phyloP scores from a whole-genome alignment of 2,329 filamentous ascomycete genomes.

The Penicillium sp. region DNA sequence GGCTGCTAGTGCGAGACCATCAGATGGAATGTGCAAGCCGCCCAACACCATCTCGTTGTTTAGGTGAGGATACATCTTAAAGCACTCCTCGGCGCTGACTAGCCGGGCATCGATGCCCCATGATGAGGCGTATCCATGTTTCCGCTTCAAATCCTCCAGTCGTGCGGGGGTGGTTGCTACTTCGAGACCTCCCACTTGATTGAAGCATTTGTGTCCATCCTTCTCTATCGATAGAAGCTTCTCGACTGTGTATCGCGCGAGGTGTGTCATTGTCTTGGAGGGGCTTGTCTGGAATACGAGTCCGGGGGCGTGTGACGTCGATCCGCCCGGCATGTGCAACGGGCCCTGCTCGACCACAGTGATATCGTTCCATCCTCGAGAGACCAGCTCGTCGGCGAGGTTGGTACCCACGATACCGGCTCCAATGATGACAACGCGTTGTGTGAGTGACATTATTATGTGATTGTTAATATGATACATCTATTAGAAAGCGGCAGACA shows the following conservation, averaged over 20 bases:
- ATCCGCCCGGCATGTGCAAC: conserved; percentile 61
- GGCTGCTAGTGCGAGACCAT: conserved; percentile 61
- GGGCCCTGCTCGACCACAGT: conserved; percentile 65
- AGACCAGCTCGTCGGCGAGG: conserved; percentile 62
- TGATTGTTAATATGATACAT: background rate
- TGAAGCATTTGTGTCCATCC: conserved; percentile 54
- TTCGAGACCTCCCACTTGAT: conserved; percentile 62
- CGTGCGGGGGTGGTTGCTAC: conserved; percentile 60
- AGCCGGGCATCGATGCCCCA: conserved; percentile 60
- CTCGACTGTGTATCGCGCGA: conserved; percentile 62
- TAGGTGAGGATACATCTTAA: conserved; percentile 54
- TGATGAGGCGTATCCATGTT: conserved; percentile 59
- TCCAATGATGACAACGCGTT: conserved; percentile 59
- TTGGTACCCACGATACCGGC: conserved; percentile 65
- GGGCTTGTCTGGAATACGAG: conserved; percentile 62
- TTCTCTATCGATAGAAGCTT: conserved; percentile 56
- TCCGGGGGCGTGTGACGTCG: conserved; percentile 64
- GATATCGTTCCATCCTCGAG: conserved; percentile 61
- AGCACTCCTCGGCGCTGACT: conserved; percentile 53
- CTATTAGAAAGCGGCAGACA: background rate
- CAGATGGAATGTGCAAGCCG: conserved; percentile 59
- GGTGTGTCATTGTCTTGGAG: conserved; percentile 49
- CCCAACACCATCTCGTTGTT: conserved; percentile 55
- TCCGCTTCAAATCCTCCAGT: conserved; percentile 61
- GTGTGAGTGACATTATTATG: conserved; percentile 33